Evolutionary conservation across 805 yeast genomes (phyloP).

Genomic region (Hanseniaspora singularis): DNA sequence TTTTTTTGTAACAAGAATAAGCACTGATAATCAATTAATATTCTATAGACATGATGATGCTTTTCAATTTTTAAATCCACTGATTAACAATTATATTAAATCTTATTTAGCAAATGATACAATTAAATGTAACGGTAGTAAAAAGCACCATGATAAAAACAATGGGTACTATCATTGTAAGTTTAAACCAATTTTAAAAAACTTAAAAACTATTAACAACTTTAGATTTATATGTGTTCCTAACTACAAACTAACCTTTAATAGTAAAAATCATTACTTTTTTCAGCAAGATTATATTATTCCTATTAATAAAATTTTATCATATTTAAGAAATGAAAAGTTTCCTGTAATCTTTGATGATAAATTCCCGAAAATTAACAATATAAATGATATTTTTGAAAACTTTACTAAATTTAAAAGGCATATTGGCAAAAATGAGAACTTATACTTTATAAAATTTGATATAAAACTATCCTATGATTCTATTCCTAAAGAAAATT

Average conservation of each 20-base stretch:
- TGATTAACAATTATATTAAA: slow-evolving; percentile 34
- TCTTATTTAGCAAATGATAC: slow-evolving; percentile 27
- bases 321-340: slow-evolving; percentile 26
- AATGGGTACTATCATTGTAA: slow-evolving; percentile 30
- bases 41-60: slow-evolving; percentile 53
- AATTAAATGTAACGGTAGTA: neutral
- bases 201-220: slow-evolving; percentile 28
- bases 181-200: slow-evolving; percentile 49
- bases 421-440: slow-evolving; percentile 1
- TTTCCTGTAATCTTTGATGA: neutral
- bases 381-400: slow-evolving; percentile 37
- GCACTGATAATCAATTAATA: slow-evolving; percentile 28
- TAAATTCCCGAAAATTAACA: slow-evolving; percentile 24
- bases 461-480: slow-evolving; percentile 75
- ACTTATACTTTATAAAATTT: slow-evolving; percentile 46
- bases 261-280: slow-evolving; percentile 25
- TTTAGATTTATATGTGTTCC: slow-evolving; percentile 55
- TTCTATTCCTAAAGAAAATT: slow-evolving; percentile 41
- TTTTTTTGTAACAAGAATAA: slow-evolving; percentile 59
- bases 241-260: slow-evolving; percentile 26
- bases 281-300: slow-evolving; percentile 31
- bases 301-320: slow-evolving; percentile 35
- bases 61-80: slow-evolving; percentile 35
- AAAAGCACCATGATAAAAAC: slow-evolving; percentile 16
- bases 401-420: slow-evolving; percentile 32